phyloP scores from a whole-genome alignment of 352 stramenopile species.

The Phytophthora litchii region DNA sequence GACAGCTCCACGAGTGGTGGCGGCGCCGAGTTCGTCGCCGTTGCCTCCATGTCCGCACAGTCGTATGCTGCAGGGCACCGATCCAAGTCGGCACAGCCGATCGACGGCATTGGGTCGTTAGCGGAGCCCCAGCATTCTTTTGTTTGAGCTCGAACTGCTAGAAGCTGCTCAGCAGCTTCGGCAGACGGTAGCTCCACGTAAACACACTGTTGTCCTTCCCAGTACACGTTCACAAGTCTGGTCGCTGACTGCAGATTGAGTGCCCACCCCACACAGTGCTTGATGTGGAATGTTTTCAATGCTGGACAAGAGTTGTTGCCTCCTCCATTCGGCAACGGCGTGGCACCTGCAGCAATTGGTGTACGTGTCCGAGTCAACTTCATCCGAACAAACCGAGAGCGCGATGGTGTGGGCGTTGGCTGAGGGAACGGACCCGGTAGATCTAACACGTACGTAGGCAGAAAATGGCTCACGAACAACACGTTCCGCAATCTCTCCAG shows the following conservation, averaged over 20 bases:
- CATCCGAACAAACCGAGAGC: conserved; percentile 59
- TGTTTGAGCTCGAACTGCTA: conserved; percentile 40
- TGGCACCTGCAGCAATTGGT: conserved; percentile 14
- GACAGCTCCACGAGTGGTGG: conserved; percentile 21
- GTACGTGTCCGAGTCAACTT: conserved; percentile 56
- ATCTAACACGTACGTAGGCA: conserved; percentile 53
- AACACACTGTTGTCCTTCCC: conserved; percentile 55
- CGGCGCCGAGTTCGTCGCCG: conserved; percentile 31
- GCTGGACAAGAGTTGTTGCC: conserved; percentile 29
- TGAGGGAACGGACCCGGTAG: conserved; percentile 55
- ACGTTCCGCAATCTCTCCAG: conserved; percentile 51
- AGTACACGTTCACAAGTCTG: conserved; percentile 52
- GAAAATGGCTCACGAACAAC: conserved; percentile 67
- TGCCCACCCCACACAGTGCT: conserved; percentile 65
- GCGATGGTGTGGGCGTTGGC: conserved; percentile 49
- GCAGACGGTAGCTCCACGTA: conserved; percentile 55
- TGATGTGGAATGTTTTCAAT: conserved; percentile 78
- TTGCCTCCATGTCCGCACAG: conserved; percentile 34
- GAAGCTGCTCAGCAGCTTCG: conserved; percentile 42
- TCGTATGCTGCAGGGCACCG: conserved; percentile 36
- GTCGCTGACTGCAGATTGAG: conserved; percentile 50
- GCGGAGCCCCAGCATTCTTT: conserved; percentile 40
- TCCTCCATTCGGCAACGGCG: conserved; percentile 15
- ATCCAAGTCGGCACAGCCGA: conserved; percentile 66
- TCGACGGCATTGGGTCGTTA: conserved; percentile 65